Conservation (phyloP, 1,284 basidiomycete genomes). For the Chiua sp. region DNA sequence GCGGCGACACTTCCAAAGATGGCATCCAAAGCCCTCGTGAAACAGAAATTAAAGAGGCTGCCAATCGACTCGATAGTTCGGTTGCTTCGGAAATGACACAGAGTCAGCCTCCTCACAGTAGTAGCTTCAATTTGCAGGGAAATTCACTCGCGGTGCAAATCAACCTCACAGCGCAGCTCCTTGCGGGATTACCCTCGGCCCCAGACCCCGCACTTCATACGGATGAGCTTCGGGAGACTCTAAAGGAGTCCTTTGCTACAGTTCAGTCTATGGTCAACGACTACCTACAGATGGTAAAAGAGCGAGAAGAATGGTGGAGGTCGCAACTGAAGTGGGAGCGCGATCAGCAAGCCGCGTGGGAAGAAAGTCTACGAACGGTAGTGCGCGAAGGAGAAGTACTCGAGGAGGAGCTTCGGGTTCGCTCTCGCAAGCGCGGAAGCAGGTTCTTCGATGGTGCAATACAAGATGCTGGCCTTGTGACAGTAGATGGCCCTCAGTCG, state of each 20-base stretch:
- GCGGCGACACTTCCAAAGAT: slow-evolving; percentile 26
- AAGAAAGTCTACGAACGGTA: slow-evolving; percentile 88
- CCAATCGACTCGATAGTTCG: slow-evolving; percentile 44
- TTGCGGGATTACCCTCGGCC: slow-evolving; percentile 54
- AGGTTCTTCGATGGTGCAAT: slow-evolving; percentile 47
- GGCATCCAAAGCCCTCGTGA: slow-evolving; percentile 34
- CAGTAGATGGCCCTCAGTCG: slow-evolving; percentile 25
- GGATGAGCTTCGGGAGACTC: slow-evolving; percentile 58
- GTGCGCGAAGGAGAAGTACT: slow-evolving; percentile 88
- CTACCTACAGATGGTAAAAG: slow-evolving; percentile 75
- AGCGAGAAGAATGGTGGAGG: slow-evolving; percentile 86
- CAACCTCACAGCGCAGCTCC: slow-evolving; percentile 76
- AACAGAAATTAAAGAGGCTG: slow-evolving; percentile 43
- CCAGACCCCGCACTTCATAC: slow-evolving; percentile 41
- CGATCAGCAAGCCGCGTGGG: slow-evolving; percentile 85
- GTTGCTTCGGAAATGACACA: slow-evolving; percentile 49
- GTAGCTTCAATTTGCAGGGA: slow-evolving; percentile 74
- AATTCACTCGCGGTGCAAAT: slow-evolving; percentile 82
- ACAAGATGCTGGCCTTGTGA: slow-evolving; percentile 29
- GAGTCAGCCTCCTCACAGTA: slow-evolving; percentile 65
- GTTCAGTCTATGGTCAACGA: slow-evolving; percentile 69
- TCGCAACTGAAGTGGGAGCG: slow-evolving; percentile 69
- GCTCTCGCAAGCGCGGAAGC: slow-evolving; percentile 62
- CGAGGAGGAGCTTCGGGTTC: slow-evolving; percentile 77
- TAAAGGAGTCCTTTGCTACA: slow-evolving; percentile 67